phyloP scores from a whole-genome alignment of 1,284 basidiomycete genomes.

The Phlebopus sp. region DNA sequence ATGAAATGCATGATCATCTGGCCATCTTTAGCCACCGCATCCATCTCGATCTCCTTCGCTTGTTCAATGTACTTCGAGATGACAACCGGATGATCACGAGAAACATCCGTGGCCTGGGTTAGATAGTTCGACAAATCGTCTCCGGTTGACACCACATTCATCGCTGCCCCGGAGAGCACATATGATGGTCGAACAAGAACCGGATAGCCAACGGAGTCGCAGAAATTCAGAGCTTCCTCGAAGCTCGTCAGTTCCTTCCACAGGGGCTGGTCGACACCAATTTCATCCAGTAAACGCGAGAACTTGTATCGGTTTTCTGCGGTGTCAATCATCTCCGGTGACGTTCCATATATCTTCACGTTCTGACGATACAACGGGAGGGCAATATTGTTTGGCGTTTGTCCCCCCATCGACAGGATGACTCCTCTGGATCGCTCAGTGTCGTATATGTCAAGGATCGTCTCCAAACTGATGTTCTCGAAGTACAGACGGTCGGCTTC shows the following conservation, averaged over 20 bases:
- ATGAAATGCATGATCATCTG: conserved; percentile 99
- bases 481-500: conserved; percentile 98
- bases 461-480: conserved; percentile 97
- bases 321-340: conserved; percentile 99
- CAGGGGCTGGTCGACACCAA: conserved; percentile 93
- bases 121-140: conserved; percentile 92
- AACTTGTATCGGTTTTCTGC: conserved; percentile 99
- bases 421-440: conserved; percentile 86
- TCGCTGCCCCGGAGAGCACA: conserved; percentile 96
- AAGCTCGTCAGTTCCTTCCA: conserved; percentile 98
- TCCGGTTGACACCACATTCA: conserved; percentile 96
- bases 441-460: conserved; percentile 97
- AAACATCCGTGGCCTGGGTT: conserved; percentile 94
- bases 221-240: conserved; percentile 86
- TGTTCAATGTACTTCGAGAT: conserved; percentile 99
- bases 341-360: conserved; percentile 97
- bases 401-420: conserved; percentile 97
- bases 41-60: conserved; percentile 99
- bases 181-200: conserved; percentile 97
- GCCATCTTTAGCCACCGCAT: conserved; percentile 94
- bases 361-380: conserved; percentile 92
- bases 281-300: conserved; percentile 95
- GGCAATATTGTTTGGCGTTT: conserved; percentile 98
- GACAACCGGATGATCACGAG: conserved; percentile 96
- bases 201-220: conserved; percentile 89